Evolutionary conservation across 352 stramenopile species (phyloP).

Genomic region (Pythium aquatile): DNA sequence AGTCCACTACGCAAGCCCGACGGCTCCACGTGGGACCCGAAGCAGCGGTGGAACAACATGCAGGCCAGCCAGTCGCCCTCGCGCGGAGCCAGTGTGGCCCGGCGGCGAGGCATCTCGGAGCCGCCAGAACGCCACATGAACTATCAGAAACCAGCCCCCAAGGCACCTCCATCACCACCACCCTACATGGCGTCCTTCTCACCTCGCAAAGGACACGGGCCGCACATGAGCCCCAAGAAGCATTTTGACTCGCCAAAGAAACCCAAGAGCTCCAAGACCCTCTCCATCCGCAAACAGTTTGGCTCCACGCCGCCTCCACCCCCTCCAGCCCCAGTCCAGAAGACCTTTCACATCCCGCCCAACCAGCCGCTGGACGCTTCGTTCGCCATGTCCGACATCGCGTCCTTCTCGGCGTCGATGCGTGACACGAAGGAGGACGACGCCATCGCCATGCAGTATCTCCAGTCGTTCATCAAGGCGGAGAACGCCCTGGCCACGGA

Average conservation of each 20-base stretch:
- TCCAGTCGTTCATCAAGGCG: conserved; percentile 27
- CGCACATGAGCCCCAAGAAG: conserved; percentile 19
- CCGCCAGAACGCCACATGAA: conserved; percentile 18
- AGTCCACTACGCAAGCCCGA: conserved; percentile 4
- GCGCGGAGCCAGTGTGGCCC: not conserved
- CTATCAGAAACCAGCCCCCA: conserved; percentile 2
- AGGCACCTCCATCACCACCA: conserved; percentile 12
- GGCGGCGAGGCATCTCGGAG: conserved; percentile 17
- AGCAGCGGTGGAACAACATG: conserved; percentile 15
- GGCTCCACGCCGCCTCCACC: conserved; percentile 12
- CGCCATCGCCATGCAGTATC: conserved; percentile 30
- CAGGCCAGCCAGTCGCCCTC: conserved; percentile 5
- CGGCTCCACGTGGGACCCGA: conserved; percentile 8
- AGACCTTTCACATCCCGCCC: conserved; percentile 13
- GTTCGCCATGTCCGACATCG: conserved; percentile 19
- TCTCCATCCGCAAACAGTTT: conserved; percentile 25
- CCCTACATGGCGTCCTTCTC: conserved; percentile 15
- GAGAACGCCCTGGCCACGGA: conserved; percentile 5
- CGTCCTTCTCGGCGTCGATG: conserved; percentile 21
- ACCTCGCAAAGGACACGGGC: conserved; percentile 9
- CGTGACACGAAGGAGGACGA: conserved; percentile 22
- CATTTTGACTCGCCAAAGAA: conserved; percentile 11
- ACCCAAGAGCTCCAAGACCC: conserved; percentile 9
- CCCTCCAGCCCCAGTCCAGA: not conserved
- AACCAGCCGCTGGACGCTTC: conserved; percentile 19